Conservation (phyloP, 129 eudicot genomes). For the Saussurea involucrata region DNA sequence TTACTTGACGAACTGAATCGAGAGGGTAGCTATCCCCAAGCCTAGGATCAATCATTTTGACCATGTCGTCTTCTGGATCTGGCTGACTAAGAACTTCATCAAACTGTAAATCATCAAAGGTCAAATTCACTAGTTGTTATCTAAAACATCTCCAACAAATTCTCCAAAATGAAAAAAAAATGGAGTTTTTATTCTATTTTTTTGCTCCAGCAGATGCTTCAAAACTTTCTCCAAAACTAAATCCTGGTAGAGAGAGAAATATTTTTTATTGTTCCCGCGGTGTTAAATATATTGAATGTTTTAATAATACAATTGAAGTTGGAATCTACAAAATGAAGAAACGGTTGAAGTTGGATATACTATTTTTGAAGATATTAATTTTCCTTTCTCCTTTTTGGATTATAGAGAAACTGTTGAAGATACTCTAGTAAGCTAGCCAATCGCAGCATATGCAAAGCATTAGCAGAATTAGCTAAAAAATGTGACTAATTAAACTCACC, state of each 20-base stretch:
- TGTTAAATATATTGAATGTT: too few species aligned
- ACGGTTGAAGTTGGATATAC: neutral
- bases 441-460: neutral
- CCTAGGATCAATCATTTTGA: conserved; percentile 74
- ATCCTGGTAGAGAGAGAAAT: neutral
- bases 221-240: too few species aligned
- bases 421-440: neutral
- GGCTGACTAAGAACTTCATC: conserved; percentile 57
- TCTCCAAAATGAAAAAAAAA: neutral
- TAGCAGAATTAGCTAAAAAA: neutral
- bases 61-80: conserved; percentile 51
- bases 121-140: neutral
- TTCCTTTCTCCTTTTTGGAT: neutral
- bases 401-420: neutral
- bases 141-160: neutral
- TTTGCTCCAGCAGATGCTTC: neutral
- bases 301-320: neutral
- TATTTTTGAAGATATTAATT: neutral
- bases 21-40: conserved; percentile 67
- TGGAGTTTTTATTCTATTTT: too few species aligned
- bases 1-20: conserved; percentile 76
- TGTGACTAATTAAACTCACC: conserved; percentile 36
- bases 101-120: conserved; percentile 39
- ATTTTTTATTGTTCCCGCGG: neutral
- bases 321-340: neutral